Base-by-base conservation (phyloP, 2,329 filamentous ascomycete genomes). In the Neopestalotiopsis clavispora region DNA sequence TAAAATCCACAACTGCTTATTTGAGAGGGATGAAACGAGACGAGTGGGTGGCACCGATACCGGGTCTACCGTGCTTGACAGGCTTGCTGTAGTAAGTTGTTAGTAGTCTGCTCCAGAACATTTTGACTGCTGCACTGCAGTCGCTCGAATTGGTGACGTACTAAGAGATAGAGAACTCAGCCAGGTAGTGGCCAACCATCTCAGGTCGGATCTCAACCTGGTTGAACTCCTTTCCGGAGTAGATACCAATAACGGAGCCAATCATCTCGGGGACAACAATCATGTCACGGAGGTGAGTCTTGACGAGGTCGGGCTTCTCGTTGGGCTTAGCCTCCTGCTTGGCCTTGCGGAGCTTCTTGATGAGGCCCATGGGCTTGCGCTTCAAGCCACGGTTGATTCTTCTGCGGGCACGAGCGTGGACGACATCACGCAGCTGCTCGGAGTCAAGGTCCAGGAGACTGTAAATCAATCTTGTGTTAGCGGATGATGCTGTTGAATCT, bases 171-270 rank as follows among this genome's bases (percentile, higher is more conserved):
- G 95, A 98, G 91, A 99, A 99, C 88, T 99, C 96, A 82, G 90
- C 96, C 77, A 99, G 90, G 90, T 98, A 98, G 90, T 98, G 95
- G 84, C 96, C 96, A 86, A 99, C 96, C 96, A 99, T 99, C 91
- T 99, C 96, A 80, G 96, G 96, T 92, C 98, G 98, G 89, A 99
- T 96, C 87, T 99, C 96, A 80, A 99, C 95, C 91, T 98, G 95
- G 92, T 99, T 99, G 93, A 99, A 99, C 87, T 98, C 95, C 92
- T 99, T 99, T 84, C 96, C 96, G 77, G 94, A 97, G 93, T 99
- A 99, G 90, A 99, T 96, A 84, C 95, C 96, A 81, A 99, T 93
- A 81, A 99, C 95, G 86, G 90, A 93, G 81, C 96, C 96, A 83
- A 99, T 99, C 96, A 99, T 98, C 91, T 99, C 96, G 80, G 96